Percentiles rank a stretch among this genome's conserved stretches.
These are phyloP conservation scores for Eimeria praecox DNA, from an alignment of 169 alveolate species.

Conservation along the genomic window DNA sequence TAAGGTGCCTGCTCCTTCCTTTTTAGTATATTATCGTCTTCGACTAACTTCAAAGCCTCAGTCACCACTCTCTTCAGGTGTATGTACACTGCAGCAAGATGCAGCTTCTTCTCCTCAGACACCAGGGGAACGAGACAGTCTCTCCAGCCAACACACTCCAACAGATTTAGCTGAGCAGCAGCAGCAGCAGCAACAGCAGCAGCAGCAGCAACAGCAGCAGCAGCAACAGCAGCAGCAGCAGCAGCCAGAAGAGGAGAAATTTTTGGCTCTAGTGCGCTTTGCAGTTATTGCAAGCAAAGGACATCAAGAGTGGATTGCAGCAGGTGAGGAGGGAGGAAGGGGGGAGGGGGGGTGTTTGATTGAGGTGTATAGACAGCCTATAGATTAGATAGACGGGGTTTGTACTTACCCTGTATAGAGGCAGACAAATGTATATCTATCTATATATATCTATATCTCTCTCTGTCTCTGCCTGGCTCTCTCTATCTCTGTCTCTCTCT, in stretches of 20 bases:
- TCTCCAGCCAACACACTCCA: background rate
- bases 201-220: background rate
- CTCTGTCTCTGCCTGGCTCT: too few species aligned
- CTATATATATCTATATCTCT: too few species aligned
- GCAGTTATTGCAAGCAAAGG: conserved; percentile 58
- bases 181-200: background rate
- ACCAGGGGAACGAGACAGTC: background rate
- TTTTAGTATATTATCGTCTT: conserved; percentile 64
- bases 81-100: background rate
- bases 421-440: too few species aligned
- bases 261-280: conserved; percentile 25
- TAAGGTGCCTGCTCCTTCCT: conserved; percentile 70
- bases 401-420: too few species aligned
- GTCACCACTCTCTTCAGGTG: background rate
- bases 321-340: too few species aligned
- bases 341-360: too few species aligned
- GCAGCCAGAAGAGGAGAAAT: background rate
- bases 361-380: too few species aligned
- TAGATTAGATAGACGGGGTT: too few species aligned
- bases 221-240: background rate
- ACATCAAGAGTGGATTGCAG: conserved; percentile 53
- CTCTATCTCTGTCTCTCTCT: too few species aligned
- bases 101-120: background rate
- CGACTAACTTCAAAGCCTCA: conserved; percentile 32
- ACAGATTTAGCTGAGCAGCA: background rate